Evolutionary conservation across 2,329 filamentous ascomycete genomes (phyloP), one percentile per base, ranked within the genome.

Genomic region (Chaetomium sp.): DNA sequence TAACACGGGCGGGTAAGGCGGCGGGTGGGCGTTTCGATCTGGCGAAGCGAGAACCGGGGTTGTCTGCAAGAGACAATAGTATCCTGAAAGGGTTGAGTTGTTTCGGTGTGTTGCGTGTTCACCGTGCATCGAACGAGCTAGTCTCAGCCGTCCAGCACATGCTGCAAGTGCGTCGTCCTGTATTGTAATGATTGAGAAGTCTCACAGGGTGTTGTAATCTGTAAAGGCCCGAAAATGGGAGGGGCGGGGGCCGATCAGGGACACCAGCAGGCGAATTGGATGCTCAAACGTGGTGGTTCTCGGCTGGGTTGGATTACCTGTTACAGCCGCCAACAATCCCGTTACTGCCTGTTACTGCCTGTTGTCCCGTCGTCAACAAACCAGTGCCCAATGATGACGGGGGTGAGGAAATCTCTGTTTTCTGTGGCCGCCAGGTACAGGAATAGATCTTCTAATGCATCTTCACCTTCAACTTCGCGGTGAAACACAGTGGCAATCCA

Each of bases 401-500:
- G 34, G 14, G 11, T 12, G 32, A 19, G 19, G 19, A 45, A 38
- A 12, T 36, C 37, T 54, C 33, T 19, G 52, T n/a, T 32, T 36
- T 45, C 40, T 10, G 19, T 27, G 19, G 19, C 19, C 19, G 19
- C 19, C 19, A 27, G 19, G 19, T 27, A 27, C 19, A 27, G 19
- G 19, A 27, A 27, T 27, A 27, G 19, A 27, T 27, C 19, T 27
- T 27, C 19, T 27, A 2, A 56, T 49, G 53, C 42, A 56, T 52
- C 35, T 42, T 52, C 49, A 49, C 27, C 37, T 34, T 32, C 42
- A 14, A 19, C 38, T 45, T 42, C 35, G 9, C 48, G 27, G 53
- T 43, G 9, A 27, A 36, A 50, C 47, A 54, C 43, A 48, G 53
- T 51, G 53, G 36, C 38, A 41, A 42, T 46, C 43, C 32, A 27